Base-by-base conservation (phyloP, 345 rosid species). In the Odontarrhena argentea region DNA sequence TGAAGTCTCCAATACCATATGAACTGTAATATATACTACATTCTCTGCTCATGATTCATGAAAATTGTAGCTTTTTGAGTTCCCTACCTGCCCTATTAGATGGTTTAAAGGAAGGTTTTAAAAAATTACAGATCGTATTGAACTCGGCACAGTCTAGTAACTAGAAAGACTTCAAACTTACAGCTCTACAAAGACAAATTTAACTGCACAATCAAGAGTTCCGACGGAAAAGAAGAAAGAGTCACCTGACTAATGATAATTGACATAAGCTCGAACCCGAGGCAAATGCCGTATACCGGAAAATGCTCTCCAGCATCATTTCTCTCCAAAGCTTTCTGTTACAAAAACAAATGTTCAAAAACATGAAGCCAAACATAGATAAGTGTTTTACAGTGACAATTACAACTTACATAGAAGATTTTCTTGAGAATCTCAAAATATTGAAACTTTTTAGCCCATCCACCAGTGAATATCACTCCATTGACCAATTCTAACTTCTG, bases 381-480 rank as follows among this genome's bases (percentile, higher is more conserved):
- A n/a, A 44, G 14, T 0, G 9, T 8, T 15, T 8, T 9, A 34
- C 0, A 14, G 22, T 12, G 7, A 25, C 11, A 50, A 44, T 1
- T 3, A 32, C 1, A 0, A 18, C 68, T 69, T 68, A 89, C 96
- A 80, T 75, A 63, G 70, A 83, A 86, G 55, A 89, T 63, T 47
- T 66, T 80, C 45, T 74, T 59, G 35, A 71, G 90, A 3, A 67
- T 81, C 1, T 80, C 75, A 43, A 74, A 85, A 75, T 82, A 92
- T 68, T 79, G 57, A 8, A 88, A 87, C 0, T 15, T 67, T 63
- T 87, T 92, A 69, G 93, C 96, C 97, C 97, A 84, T 36, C 97
- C 98, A 22, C 97, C 98, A 8, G 96, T 87, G 45, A 87, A 85
- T 41, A 92, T 86, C 61, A 87, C 86, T 53, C 98, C 98, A 37